phyloP scores from a whole-genome alignment of 2,329 filamentous ascomycete genomes.

The Dothideomycetes sp. region DNA sequence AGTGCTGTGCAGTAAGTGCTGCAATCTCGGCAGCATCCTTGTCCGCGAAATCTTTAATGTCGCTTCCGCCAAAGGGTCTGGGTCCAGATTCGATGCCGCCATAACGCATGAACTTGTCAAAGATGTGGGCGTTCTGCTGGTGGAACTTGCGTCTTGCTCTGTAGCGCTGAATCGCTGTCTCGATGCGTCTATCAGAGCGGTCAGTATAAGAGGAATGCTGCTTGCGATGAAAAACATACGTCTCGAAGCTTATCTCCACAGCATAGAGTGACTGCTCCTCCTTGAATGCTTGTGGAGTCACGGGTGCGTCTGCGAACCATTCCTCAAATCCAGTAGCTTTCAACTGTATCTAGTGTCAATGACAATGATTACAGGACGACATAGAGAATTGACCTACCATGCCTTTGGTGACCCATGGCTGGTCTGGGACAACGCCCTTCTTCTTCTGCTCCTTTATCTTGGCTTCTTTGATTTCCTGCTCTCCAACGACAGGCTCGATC shows the following conservation, averaged over 20 bases:
- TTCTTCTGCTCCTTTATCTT: slow-evolving; percentile 23
- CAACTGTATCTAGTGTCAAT: slow-evolving; percentile 14
- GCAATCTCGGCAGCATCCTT: slow-evolving; percentile 58
- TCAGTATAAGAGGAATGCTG: background rate
- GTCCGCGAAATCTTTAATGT: slow-evolving; percentile 50
- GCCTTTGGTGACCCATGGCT: slow-evolving; percentile 31
- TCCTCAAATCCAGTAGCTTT: slow-evolving; percentile 48
- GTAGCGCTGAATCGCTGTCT: slow-evolving; percentile 76
- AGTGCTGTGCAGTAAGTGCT: slow-evolving; percentile 50
- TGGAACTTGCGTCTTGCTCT: slow-evolving; percentile 67
- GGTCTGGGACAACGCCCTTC: slow-evolving; percentile 18
- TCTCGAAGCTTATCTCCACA: slow-evolving; percentile 6
- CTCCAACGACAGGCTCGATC: slow-evolving; percentile 19
- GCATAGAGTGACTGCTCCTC: slow-evolving; percentile 63
- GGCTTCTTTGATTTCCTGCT: slow-evolving; percentile 10
- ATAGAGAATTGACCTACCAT: slow-evolving; percentile 22
- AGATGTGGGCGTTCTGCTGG: slow-evolving; percentile 51
- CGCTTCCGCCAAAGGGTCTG: slow-evolving; percentile 54
- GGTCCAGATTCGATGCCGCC: slow-evolving; percentile 64
- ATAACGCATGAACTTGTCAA: slow-evolving; percentile 71
- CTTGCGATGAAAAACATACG: background rate
- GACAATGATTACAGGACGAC: background rate
- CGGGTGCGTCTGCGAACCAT: slow-evolving; percentile 68
- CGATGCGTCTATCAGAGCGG: slow-evolving; percentile 58
- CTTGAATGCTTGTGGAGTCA: slow-evolving; percentile 59